Base-by-base conservation (phyloP, 495 filamentous ascomycete species). In the Podospora pseudopauciseta region DNA sequence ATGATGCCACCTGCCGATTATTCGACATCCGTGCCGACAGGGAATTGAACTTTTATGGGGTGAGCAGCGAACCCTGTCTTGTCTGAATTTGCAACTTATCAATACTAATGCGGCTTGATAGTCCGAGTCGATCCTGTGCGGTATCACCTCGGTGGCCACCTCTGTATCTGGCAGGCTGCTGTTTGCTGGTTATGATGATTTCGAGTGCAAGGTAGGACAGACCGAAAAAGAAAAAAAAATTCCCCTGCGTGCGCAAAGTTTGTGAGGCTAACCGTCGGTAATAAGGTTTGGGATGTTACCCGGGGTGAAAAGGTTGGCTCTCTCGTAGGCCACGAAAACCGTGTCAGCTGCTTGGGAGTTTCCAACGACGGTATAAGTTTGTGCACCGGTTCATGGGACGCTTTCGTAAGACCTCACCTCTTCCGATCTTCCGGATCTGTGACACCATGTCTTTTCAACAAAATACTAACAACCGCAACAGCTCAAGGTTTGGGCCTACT, bases 351-450 rank as follows among this genome's bases (percentile, higher is more conserved):
- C 76, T 81, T 99, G 70, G 95, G 95, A 68, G 95, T 99, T 75
- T 97, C 94, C 82, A 98, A 97, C 79, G 95, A 99, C 76, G 95
- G 93, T 65, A 97, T 98, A 84, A 98, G 95, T 83, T 85, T 99
- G 84, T 98, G 95, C 85, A 99, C 95, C 74, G 95, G 95, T 82
- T 99, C 95, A 73, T 99, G 95, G 95, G 95, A 99, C 82, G 97
- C 96, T 73, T 86, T 96, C 80, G 95, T 99, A 89, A 83, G 93
- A 44, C 26, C 61, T 20, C 27, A 3, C 44, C 2, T 11, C 34
- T 67, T 5, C 6, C 58, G 59, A 15, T 32, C 16, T 13, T 15
- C 15, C 20, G 20, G 3, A 28, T 19, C 7, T 57, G 28, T 7
- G 2, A 16, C 18, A 28, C 19, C 4, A 32, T 23, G 19, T 6